These are phyloP conservation scores for Dictyostelium firmibasis DNA, from an alignment of 78 protist species.

Conservation along the genomic window DNA sequence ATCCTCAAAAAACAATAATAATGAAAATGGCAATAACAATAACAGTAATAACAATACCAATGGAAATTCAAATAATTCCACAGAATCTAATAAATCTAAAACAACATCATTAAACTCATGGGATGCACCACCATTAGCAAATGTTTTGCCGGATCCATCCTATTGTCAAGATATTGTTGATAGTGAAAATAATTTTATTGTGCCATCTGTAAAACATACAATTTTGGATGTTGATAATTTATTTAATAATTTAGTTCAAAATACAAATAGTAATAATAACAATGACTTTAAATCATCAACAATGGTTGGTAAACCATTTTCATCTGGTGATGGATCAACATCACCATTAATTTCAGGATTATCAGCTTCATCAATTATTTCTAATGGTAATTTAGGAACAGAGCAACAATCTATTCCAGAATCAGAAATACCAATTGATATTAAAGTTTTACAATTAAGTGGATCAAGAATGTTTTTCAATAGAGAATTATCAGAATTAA, in stretches of 20 bases:
- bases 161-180: conserved; percentile 22
- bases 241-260: not conserved
- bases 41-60: not conserved
- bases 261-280: not conserved
- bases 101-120: not conserved
- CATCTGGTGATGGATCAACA: not conserved
- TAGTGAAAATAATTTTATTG: conserved; percentile 33
- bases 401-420: not conserved
- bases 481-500: conserved; percentile 66
- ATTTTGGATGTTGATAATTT: conserved; percentile 48
- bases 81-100: not conserved
- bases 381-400: not conserved
- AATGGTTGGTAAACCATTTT: not conserved
- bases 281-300: not conserved
- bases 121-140: conserved; percentile 26
- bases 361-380: not conserved
- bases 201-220: conserved; percentile 1
- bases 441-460: conserved; percentile 64
- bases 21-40: not conserved
- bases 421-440: conserved; percentile 44
- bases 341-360: not conserved
- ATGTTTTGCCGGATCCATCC: conserved; percentile 23
- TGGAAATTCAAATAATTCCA: not conserved
- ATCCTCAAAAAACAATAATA: not conserved
- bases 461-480: conserved; percentile 64